Base-by-base conservation (phyloP, 2,329 filamentous ascomycete genomes). In the Neocucurbitaria cava region DNA sequence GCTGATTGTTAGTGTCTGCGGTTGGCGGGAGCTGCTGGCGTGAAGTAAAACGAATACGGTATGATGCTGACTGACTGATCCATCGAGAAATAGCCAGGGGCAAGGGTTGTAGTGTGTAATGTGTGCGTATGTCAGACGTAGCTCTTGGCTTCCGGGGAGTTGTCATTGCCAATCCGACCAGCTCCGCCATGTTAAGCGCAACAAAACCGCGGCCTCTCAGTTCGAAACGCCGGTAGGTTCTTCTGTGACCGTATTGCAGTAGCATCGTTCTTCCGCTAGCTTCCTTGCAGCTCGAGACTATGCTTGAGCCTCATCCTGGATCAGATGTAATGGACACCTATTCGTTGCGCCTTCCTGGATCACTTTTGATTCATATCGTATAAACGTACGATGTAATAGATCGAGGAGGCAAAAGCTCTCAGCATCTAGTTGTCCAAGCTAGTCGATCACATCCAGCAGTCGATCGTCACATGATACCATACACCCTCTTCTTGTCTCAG, bases 1-100 rank as follows among this genome's bases (percentile, higher is more conserved):
- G 41, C 31, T 51, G 48, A 45, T 33, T 45, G 41, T 15, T 40
- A 17, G 24, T 40, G 17, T 13, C 39, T 51, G 41, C 40, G 18
- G 20, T 18, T 20, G 5, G 18, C 47, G 47, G 31, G 36, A 40
- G 1, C 7, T 33, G 41, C 48, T 45, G 48, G 48, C 30, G 40
- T 45, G n/a, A 51, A 20, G n/a, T 39, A 20, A 45, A 33, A 45
- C 48, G 33, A 44, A 31, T 5, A 23, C 6, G 4, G 3, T 13
- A 5, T 13, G 11, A 9, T 40, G 41, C 41, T 43, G 41, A 43
- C 24, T 43, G 41, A 24, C 23, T 43, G 15, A 13, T 6, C 17
- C 7, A 9, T 18, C 9, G 21, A 18, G 41, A 5, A 30, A 24
- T 30, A 43, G 41, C 18, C 4, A 10, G 20, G 41, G 13, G 41